Evolutionary conservation across 805 yeast species (phyloP).

Genomic region (Barnettozyma pratensis): DNA sequence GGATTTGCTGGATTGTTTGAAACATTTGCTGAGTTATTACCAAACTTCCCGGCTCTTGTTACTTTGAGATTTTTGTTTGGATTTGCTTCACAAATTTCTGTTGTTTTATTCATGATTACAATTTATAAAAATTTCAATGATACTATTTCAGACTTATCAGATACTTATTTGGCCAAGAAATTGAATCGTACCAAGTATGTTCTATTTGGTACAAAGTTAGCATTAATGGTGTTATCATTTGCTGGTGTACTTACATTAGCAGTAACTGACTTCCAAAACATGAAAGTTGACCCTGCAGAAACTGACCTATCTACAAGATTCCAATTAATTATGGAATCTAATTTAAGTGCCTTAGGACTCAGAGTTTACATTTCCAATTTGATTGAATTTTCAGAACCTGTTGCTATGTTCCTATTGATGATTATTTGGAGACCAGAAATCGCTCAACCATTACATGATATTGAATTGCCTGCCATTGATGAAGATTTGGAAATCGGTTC

Average conservation of each 20-base stretch:
- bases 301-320: too few species aligned
- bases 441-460: neutral
- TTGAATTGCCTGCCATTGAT: neutral
- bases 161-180: neutral
- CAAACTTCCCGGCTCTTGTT: neutral
- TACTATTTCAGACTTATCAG: neutral
- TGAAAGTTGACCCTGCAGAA: too few species aligned
- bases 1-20: neutral
- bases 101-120: neutral
- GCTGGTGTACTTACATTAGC: neutral
- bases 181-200: neutral
- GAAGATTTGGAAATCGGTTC: too few species aligned
- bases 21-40: neutral
- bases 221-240: too few species aligned
- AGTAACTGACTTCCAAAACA: neutral
- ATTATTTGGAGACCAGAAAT: neutral
- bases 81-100: neutral
- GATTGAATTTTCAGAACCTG: neutral
- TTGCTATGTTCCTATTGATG: neutral
- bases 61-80: neutral
- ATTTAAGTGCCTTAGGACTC: neutral
- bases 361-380: neutral
- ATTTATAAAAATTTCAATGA: neutral
- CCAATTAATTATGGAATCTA: neutral
- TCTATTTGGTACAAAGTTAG: neutral